phyloP scores from a whole-genome alignment of 1,284 basidiomycete genomes.

The Puccinia novopanici region DNA sequence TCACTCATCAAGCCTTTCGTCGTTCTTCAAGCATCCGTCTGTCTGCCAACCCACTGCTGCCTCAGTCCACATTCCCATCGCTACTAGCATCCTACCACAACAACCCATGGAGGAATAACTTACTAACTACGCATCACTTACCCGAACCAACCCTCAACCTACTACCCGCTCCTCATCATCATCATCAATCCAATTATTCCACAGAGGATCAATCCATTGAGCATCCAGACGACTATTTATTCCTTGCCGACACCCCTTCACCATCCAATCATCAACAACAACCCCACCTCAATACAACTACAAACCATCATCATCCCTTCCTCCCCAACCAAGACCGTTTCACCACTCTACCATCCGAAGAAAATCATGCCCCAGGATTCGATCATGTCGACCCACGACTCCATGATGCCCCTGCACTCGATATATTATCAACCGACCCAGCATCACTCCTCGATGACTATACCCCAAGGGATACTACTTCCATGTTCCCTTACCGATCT shows the following conservation, averaged over 20 bases:
- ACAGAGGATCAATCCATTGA: too few species aligned
- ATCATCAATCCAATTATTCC: too few species aligned
- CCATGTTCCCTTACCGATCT: background rate
- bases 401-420: background rate
- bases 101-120: too few species aligned
- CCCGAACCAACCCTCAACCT: too few species aligned
- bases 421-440: background rate
- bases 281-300: background rate
- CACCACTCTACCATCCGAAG: background rate
- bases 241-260: too few species aligned
- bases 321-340: background rate
- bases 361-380: background rate
- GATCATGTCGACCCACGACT: background rate
- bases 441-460: background rate
- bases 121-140: too few species aligned
- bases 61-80: background rate
- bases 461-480: background rate
- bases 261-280: too few species aligned
- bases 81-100: background rate
- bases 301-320: too few species aligned
- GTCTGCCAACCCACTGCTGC: background rate
- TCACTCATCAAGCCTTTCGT: too few species aligned
- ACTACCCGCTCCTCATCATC: too few species aligned
- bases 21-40: background rate
- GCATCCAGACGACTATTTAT: too few species aligned